phyloP scores from a whole-genome alignment of 2,329 filamentous ascomycete species.

The Fusarium dimerum region DNA sequence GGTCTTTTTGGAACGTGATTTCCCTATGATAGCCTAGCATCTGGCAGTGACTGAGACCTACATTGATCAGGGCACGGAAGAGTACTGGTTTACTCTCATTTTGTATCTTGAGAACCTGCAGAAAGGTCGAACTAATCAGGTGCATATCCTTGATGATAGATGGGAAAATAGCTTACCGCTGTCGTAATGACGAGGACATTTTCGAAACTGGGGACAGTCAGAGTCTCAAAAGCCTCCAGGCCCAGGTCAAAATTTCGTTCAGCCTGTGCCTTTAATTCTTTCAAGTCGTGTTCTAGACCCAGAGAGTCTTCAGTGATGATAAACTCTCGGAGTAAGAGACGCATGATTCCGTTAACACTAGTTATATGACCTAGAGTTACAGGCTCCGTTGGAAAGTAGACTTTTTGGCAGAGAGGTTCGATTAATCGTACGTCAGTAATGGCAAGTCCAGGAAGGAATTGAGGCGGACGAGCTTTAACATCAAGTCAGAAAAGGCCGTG shows the following conservation, averaged over 20 bases:
- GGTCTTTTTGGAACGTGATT: conserved; percentile 13
- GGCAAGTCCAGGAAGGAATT: conserved; percentile 13
- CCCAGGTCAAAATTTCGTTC: conserved; percentile 17
- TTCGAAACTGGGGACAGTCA: conserved; percentile 20
- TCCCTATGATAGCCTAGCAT: conserved; percentile 23
- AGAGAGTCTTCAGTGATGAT: conserved; percentile 11
- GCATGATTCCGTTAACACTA: conserved; percentile 16
- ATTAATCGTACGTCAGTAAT: conserved; percentile 10
- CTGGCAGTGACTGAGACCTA: conserved; percentile 17
- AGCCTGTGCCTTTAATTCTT: conserved; percentile 5
- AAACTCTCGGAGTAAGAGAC: conserved; percentile 10
- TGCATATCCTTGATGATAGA: accelerated
- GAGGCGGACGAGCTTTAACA: conserved; percentile 1
- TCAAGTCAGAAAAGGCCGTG: neutral
- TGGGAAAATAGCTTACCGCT: neutral
- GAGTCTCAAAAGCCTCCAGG: conserved; percentile 16
- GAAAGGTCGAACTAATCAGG: accelerated
- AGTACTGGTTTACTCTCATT: conserved; percentile 14
- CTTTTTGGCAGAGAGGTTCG: conserved; percentile 16
- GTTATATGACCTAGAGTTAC: conserved; percentile 15
- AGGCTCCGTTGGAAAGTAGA: conserved; percentile 21
- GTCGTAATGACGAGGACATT: conserved; percentile 14
- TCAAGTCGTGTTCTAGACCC: conserved; percentile 8
- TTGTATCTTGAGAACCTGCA: conserved; percentile 16
- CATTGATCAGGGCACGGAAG: conserved; percentile 8